Evolutionary conservation across 495 filamentous ascomycete genomes (phyloP).

Genomic region (Aspergillus incahuasiensis): DNA sequence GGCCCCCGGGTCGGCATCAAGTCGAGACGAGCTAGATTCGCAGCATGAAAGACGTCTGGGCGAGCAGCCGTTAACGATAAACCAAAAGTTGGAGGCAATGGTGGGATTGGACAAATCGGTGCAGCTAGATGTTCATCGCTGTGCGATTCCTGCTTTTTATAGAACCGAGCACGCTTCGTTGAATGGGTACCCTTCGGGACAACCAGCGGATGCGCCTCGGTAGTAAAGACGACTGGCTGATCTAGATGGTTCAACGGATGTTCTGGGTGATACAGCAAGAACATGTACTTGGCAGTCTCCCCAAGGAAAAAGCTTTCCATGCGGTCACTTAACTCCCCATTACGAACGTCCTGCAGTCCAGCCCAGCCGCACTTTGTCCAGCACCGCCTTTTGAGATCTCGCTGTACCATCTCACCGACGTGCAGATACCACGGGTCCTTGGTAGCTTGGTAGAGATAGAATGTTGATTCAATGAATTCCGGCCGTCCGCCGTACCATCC

Average conservation of each 20-base stretch:
- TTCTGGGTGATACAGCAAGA: conserved; percentile 75
- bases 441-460: conserved; percentile 89
- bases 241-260: conserved; percentile 88
- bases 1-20: conserved; percentile 55
- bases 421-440: conserved; percentile 94
- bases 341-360: conserved; percentile 87
- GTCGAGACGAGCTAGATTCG: conserved; percentile 78
- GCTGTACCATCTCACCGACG: conserved; percentile 89
- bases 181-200: conserved; percentile 55
- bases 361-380: conserved; percentile 95
- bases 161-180: conserved; percentile 1
- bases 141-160: conserved; percentile 7
- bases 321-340: conserved; percentile 82
- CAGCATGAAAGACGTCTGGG: conserved; percentile 86
- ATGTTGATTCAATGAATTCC: conserved; percentile 94
- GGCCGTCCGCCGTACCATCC: conserved; percentile 93
- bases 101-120: conserved; percentile 55
- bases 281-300: conserved; percentile 93
- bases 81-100: conserved; percentile 54
- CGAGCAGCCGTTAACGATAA: conserved; percentile 78
- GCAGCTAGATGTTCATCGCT: not conserved
- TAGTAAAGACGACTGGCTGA: conserved; percentile 86
- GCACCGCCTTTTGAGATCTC: conserved; percentile 83
- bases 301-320: conserved; percentile 99
- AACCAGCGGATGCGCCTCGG: conserved; percentile 90